Base-by-base conservation (phyloP, 129 eudicot genomes). In the Artemisia argyi region DNA sequence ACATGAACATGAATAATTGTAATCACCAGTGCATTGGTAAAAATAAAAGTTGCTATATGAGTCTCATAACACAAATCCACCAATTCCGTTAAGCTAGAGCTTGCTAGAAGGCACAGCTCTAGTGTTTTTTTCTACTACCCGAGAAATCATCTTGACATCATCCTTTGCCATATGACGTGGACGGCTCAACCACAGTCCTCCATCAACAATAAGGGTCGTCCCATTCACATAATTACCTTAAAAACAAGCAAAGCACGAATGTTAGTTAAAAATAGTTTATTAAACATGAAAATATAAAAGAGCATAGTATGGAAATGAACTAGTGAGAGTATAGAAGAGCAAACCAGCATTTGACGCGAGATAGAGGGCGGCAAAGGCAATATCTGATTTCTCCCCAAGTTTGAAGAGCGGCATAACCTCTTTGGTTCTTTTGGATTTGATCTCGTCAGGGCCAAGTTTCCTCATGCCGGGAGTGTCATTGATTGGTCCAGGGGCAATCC, bases 401-500 rank as follows among this genome's bases (percentile, higher is more conserved):
- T 87, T 89, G 63, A 73, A 87, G 5, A 94, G 80, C 22, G 97
- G 97, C 86, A 76, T 80, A 20, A 12, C 4, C 1, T 87, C 85
- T 73, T 71, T 90, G 20, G 71, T 44, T 11, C 7, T 35, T 24
- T 78, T 82, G 81, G 53, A 73, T 24, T 58, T 10, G 4, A 89
- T 85, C 82, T 94, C 98, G 0, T 80, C 84, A 3, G 98, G 98
- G 7, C 76, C 86, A 61, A 94, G 93, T 74, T 94, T 94, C 65
- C 92, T 84, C 89, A 87, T 66, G 61, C 98, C 98, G 74, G 97
- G 49, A 49, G 98, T 94, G 65, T 79, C 98, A 20, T 66, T 81
- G 69, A 94, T 94, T 2, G 98, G 98, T 17, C 98, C 98, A 24
- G 98, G 97, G 48, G 98, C 98, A 72, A 94, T 94, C 60, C 98